Conservation (phyloP, 805 yeast genomes). For the Saccharomycopsis sp. region DNA sequence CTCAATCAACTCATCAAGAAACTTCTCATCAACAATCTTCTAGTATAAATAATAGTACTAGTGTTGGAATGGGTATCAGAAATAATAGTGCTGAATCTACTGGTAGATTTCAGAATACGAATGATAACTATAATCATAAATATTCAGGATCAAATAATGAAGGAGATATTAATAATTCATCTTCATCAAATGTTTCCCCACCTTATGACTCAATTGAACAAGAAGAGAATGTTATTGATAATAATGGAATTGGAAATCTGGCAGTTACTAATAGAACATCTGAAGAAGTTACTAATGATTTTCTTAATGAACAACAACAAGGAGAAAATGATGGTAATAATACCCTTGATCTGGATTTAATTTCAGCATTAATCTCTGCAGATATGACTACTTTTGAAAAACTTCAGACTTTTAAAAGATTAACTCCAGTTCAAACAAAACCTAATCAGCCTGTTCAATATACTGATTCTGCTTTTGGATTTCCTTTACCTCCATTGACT, state of each 20-base stretch:
- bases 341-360: slow-evolving; percentile 11
- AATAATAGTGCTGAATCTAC: background rate
- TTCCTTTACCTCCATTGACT: slow-evolving; percentile 75
- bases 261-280: background rate
- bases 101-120: background rate
- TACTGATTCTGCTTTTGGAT: slow-evolving; percentile 79
- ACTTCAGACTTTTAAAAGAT: slow-evolving; percentile 24
- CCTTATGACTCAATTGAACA: background rate
- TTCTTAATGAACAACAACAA: background rate
- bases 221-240: background rate
- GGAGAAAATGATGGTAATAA: background rate
- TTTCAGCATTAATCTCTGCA: slow-evolving; percentile 12
- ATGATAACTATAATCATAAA: background rate
- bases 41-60: background rate
- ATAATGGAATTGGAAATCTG: too few relatives aligned
- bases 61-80: background rate
- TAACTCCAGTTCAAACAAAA: slow-evolving; percentile 28
- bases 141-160: background rate
- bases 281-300: background rate
- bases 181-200: background rate
- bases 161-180: background rate
- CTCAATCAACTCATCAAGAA: background rate
- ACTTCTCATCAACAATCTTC: background rate
- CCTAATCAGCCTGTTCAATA: slow-evolving; percentile 50
- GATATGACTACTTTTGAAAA: slow-evolving; percentile 16